Evolutionary conservation across 768 basidiomycete genomes (phyloP), one percentile per base, ranked within the genome.

Genomic region (Holtermannia corniformis): DNA sequence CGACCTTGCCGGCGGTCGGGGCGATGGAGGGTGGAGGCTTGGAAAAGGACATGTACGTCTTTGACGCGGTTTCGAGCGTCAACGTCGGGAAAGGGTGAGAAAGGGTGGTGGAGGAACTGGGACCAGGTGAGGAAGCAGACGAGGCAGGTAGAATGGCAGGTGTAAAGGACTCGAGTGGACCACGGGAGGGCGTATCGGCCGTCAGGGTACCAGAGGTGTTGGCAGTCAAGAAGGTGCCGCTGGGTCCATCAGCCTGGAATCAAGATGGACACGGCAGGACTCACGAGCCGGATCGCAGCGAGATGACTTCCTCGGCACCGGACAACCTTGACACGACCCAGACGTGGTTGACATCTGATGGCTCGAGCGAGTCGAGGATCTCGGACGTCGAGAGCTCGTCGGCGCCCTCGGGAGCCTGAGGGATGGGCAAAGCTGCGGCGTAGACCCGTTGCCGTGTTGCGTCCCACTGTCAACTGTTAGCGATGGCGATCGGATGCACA

Each of bases 221-320:
- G 13, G 70, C 70, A 12, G 70, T 68, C 1, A 72, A 54, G 63
- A 72, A 72, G 22, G 70, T 72, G 0, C 70, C 70, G 1, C 70
- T 71, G 47, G 37, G 26, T 23, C 20, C 10, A 32, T 37, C 22
- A 43, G 43, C 24, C 13, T 7, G 3, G 41, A 19, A 7, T 24
- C 21, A 4, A 28, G 21, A 19, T 13, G 44, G 19, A 21, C 41
- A 1, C 16, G 19, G 12, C 50, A 14, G 37, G 21, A 70, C 69
- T 51, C 47, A 72, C 70, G 64, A 55, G 49, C 64, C 63, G 7
- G 58, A 62, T 27, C 70, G 44, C 21, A 72, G 41, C 42, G 60
- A 65, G 40, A 72, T 55, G 10, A 70, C 62, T 14, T 63, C 66
- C 46, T 72, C 70, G 51, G 61, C 67, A 0, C 70, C 70, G n/a